phyloP scores from a whole-genome alignment of 805 yeast species.

The Henningerozyma blattae region DNA sequence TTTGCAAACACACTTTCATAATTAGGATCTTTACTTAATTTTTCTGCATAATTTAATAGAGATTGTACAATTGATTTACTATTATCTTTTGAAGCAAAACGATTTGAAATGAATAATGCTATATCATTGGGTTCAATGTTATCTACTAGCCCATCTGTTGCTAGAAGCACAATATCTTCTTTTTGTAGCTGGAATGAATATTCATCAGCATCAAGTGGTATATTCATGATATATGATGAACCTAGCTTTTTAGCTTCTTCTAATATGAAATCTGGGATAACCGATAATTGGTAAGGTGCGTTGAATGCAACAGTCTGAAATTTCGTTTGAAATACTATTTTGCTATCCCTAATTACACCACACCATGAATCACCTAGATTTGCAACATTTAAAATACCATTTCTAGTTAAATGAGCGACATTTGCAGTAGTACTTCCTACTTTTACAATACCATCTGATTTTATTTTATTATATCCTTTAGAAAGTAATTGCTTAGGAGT shows the following conservation, averaged over 20 bases:
- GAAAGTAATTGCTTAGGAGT: constrained; percentile 40
- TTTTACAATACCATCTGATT: constrained; percentile 44
- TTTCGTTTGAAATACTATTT: constrained; percentile 51
- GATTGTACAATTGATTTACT: constrained; percentile 37
- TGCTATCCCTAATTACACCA: constrained; percentile 61
- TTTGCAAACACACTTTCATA: constrained; percentile 82
- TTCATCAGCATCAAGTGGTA: constrained; percentile 57
- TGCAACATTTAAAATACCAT: constrained; percentile 47
- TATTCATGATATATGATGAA: constrained; percentile 55
- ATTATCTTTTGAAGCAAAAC: constrained; percentile 17
- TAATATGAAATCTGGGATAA: constrained; percentile 56
- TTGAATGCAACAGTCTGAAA: constrained; percentile 82
- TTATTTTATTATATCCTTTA: constrained; percentile 43
- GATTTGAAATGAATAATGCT: constrained; percentile 52
- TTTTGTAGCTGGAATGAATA: constrained; percentile 52
- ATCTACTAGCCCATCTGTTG: constrained; percentile 91
- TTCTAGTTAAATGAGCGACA: constrained; percentile 52
- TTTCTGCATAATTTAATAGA: constrained; percentile 56
- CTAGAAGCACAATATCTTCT: constrained; percentile 70
- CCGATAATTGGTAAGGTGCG: constrained; percentile 84
- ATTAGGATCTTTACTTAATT: constrained; percentile 56
- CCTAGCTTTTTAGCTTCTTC: constrained; percentile 43
- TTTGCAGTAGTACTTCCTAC: constrained; percentile 95
- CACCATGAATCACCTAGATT: constrained; percentile 95
- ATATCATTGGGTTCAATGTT: constrained; percentile 67